Evolutionary conservation across 2,329 filamentous ascomycete species (phyloP), one percentile per base, ranked within the genome.

Genomic region (Waltergamsia citrina): DNA sequence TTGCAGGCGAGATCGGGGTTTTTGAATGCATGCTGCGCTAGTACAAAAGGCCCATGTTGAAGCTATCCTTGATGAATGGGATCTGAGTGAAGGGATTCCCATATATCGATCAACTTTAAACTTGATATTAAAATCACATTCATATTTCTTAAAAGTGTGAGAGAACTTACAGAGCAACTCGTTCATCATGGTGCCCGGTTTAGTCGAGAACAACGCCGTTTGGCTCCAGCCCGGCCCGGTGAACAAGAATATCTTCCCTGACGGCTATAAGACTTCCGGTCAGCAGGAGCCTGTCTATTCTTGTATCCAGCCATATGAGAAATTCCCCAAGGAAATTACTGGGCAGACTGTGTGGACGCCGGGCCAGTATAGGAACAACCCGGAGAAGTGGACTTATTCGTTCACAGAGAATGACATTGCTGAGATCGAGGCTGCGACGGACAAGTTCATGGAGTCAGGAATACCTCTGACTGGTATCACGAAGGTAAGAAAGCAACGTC

Each of bases 281-380:
- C 84, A 90, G 52, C 79, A 84, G 44, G 65, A 73, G 18, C 84
- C 84, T 2, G 54, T 83, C 23, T 80, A 79, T 49, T 65, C 77
- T 20, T 59, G 68, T 7, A 56, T 90, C 14, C 63, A 60, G 32
- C 72, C 81, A 0, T 90, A 85, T 52, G 64, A 69, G 0, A 67
- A 69, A 11, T 90, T 88, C 47, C 84, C 84, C 27, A 72, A 73
- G 38, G 59, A 79, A 38, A 85, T 88, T 51, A 67, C 67, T 0
- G 83, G 83, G 10, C 72, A 72, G 1, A 87, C 82, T 0, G 75
- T 84, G 20, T 90, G 84, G 84, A 67, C 70, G 34, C 66, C 70
- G 4, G 69, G 75, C 18, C 78, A 84, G 22, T 85, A 78, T 48
- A 62, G 61, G 34, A 55, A 69, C 42, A 63, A 70, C 45, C 76